Conservation (phyloP, 1,284 basidiomycete species). For the Fistulinella cinereoalba region DNA sequence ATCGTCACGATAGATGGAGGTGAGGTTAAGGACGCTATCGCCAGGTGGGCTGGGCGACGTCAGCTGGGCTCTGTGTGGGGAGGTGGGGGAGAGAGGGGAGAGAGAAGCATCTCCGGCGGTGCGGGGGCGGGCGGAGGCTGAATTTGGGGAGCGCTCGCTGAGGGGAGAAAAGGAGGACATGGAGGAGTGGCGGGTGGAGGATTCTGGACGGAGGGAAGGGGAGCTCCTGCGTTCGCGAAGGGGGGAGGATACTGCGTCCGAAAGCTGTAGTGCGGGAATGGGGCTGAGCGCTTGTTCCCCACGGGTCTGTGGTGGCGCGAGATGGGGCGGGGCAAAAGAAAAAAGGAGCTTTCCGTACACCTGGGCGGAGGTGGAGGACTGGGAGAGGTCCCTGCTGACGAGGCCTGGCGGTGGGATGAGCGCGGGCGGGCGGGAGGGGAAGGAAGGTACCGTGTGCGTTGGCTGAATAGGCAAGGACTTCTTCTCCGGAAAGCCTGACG, state of each 20-base stretch:
- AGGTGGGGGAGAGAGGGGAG: conserved; percentile 11
- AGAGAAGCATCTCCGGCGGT: conserved; percentile 16
- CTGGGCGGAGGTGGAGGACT: conserved; percentile 25
- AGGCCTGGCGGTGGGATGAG: conserved; percentile 24
- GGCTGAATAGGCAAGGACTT: conserved; percentile 26
- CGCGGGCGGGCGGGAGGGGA: background rate
- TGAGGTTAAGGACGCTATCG: too few species aligned
- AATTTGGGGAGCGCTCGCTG: conserved; percentile 7
- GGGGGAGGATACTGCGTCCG: conserved; percentile 12
- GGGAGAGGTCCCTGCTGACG: conserved; percentile 31
- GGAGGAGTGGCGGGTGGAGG: conserved; percentile 17
- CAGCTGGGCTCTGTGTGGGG: too few species aligned
- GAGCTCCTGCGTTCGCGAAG: conserved; percentile 24
- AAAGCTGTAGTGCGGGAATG: conserved; percentile 15
- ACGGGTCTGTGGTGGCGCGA: conserved; percentile 21
- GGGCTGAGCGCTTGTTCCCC: conserved; percentile 16
- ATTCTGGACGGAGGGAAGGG: conserved; percentile 22
- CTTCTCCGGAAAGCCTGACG: conserved; percentile 65
- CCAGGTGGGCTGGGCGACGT: too few species aligned
- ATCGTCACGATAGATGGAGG: conserved; percentile 83
- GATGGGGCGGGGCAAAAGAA: conserved; percentile 29
- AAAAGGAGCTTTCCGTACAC: conserved; percentile 36
- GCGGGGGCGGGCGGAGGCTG: conserved; percentile 16
- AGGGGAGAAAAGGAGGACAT: conserved; percentile 21
- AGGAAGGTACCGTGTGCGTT: conserved; percentile 28